Percentiles rank a stretch among this genome's conserved stretches.
Evolutionary conservation across 805 yeast genomes (phyloP).

Genomic region (Metschnikowia borealis): DNA sequence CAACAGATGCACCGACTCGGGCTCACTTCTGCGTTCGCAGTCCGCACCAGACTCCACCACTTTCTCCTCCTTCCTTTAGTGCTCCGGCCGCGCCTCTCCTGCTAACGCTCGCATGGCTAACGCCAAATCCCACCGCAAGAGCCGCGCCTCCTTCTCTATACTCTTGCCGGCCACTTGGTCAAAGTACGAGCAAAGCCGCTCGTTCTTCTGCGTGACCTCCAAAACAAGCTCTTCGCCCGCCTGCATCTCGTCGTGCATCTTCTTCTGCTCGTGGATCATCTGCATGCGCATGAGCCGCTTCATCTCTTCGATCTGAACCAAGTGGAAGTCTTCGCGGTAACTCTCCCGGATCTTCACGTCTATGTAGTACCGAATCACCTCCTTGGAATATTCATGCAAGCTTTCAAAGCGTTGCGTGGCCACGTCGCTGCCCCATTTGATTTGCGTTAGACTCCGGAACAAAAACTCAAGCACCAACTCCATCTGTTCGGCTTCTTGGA

Average conservation of each 20-base stretch:
- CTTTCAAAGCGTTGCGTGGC: slow-evolving; percentile 7
- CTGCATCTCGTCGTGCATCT: slow-evolving; percentile 11
- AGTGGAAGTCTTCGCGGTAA: slow-evolving; percentile 9
- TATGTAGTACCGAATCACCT: slow-evolving; percentile 11
- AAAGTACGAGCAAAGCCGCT: slow-evolving; percentile 8
- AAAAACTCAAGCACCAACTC: slow-evolving; percentile 11
- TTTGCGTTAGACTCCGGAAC: slow-evolving; percentile 12
- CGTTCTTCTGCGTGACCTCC: slow-evolving; percentile 8
- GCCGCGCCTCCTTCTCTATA: slow-evolving; percentile 4
- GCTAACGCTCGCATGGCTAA: neutral
- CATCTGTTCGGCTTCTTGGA: slow-evolving; percentile 8
- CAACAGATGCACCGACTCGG: too few relatives aligned
- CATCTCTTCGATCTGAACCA: slow-evolving; percentile 13
- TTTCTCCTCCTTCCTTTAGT: too few relatives aligned
- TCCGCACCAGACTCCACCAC: too few relatives aligned
- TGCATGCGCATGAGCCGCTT: slow-evolving; percentile 10
- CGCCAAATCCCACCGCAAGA: slow-evolving; percentile 11
- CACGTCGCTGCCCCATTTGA: slow-evolving; percentile 6
- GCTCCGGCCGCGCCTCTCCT: neutral
- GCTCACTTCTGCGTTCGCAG: too few relatives aligned
- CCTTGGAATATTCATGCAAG: slow-evolving; percentile 10
- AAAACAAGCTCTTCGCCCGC: slow-evolving; percentile 5
- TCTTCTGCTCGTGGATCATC: slow-evolving; percentile 12
- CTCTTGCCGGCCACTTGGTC: slow-evolving; percentile 7
- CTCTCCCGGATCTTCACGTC: slow-evolving; percentile 9